These are phyloP conservation scores for Thelonectria discophora DNA, from an alignment of 2,329 filamentous ascomycete species.

Conservation along the genomic window DNA sequence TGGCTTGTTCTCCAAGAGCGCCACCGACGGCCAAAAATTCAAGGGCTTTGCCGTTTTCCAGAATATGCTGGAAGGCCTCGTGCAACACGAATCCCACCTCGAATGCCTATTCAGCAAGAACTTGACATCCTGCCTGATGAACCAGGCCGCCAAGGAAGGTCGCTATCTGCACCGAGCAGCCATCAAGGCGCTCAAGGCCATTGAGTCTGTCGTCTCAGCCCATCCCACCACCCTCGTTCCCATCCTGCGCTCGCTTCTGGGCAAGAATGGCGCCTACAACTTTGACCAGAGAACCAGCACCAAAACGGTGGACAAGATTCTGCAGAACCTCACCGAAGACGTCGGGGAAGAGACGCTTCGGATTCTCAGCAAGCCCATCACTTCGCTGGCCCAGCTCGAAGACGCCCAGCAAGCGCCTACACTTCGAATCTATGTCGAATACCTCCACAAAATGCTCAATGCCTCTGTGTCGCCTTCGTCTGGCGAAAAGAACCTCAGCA, in stretches of 20 bases:
- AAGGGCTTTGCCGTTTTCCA: constrained; percentile 90
- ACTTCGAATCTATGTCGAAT: constrained; percentile 62
- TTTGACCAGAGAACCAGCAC: constrained; percentile 89
- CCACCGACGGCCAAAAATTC: constrained; percentile 89
- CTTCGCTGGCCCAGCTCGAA: constrained; percentile 40
- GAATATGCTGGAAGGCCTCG: constrained; percentile 70
- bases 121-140: constrained; percentile 81
- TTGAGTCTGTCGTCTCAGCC: constrained; percentile 71
- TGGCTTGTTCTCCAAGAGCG: constrained; percentile 81
- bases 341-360: constrained; percentile 64
- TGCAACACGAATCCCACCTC: constrained; percentile 56
- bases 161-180: constrained; percentile 84
- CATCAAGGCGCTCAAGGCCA: constrained; percentile 75
- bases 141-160: constrained; percentile 81
- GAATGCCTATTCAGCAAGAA: constrained; percentile 81
- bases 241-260: constrained; percentile 74
- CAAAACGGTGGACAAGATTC: constrained; percentile 81
- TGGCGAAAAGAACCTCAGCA: constrained; percentile 42
- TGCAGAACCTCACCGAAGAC: constrained; percentile 66
- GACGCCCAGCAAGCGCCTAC: constrained; percentile 41
- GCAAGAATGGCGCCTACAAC: constrained; percentile 74
- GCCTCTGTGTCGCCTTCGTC: constrained; percentile 43
- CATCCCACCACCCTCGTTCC: constrained; percentile 67
- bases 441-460: constrained; percentile 62
- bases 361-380: constrained; percentile 57